A percentile compares a stretch with the other conserved stretches of the same genome.
These are phyloP conservation scores for Fusarium coicis DNA, from an alignment of 2,329 filamentous ascomycete species.

Conservation along the genomic window DNA sequence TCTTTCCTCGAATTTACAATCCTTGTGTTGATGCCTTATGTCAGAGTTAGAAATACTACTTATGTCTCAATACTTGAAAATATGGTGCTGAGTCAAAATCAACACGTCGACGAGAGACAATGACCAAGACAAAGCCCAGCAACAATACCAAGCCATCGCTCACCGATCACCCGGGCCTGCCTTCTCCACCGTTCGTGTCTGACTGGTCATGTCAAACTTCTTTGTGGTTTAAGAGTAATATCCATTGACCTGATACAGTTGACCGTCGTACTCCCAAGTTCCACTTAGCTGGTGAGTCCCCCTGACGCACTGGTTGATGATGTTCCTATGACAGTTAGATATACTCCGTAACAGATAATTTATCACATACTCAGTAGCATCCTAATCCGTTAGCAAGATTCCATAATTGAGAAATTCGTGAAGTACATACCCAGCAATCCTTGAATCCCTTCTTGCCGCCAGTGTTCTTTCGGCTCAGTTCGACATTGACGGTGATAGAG, in stretches of 20 bases:
- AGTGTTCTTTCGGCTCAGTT: background rate
- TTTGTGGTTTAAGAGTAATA: background rate
- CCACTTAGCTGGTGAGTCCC: background rate
- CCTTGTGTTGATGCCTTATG: accelerated
- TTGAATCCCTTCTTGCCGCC: background rate
- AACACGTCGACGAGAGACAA: accelerated
- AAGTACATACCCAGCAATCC: slow-evolving; percentile 4
- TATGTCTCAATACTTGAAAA: accelerated
- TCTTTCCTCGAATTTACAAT: accelerated
- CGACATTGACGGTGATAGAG: background rate
- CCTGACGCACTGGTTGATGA: background rate
- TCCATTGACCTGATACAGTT: background rate
- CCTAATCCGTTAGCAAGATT: accelerated
- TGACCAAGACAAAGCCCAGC: accelerated
- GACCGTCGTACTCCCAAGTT: background rate
- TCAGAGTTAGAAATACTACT: background rate
- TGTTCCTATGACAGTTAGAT: background rate
- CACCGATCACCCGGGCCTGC: accelerated
- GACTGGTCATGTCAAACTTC: accelerated
- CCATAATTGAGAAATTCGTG: accelerated
- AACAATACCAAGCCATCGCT: background rate
- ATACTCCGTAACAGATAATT: too few species aligned
- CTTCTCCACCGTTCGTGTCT: accelerated
- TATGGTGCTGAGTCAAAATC: accelerated
- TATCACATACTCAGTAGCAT: slow-evolving; percentile 7